Evolutionary conservation across 306 rosid species (phyloP).

Genomic region (Castanea mollissima): DNA sequence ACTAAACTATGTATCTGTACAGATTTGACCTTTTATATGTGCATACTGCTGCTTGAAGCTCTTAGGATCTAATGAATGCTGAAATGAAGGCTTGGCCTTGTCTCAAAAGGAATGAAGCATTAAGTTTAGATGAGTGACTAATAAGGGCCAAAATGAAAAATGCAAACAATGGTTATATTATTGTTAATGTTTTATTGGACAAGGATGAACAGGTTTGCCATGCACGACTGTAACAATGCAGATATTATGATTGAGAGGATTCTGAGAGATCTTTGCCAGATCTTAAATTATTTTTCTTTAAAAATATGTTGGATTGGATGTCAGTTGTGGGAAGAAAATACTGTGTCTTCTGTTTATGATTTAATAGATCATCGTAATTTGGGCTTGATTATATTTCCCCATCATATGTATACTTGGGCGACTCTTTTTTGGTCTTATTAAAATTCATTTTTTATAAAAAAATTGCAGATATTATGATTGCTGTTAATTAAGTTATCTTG

Average conservation of each 20-base stretch:
- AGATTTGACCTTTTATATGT: neutral
- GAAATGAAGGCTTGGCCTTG: neutral
- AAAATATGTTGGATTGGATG: too few species aligned
- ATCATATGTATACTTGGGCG: too few species aligned
- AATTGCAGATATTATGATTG: neutral
- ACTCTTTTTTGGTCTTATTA: too few species aligned
- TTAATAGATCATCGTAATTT: too few species aligned
- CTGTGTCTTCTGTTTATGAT: too few species aligned
- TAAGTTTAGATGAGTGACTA: neutral
- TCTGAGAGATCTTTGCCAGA: too few species aligned
- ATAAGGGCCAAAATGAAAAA: neutral
- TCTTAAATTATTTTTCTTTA: too few species aligned
- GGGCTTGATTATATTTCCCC: too few species aligned
- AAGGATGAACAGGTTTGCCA: neutral
- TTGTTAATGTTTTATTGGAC: neutral
- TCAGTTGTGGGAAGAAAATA: too few species aligned
- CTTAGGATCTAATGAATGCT: neutral
- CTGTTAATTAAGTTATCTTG: neutral
- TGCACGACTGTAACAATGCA: neutral
- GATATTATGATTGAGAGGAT: neutral
- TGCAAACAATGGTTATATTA: neutral
- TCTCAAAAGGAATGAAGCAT: neutral
- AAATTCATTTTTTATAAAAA: too few species aligned
- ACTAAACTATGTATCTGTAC: neutral
- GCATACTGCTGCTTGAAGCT: neutral